phyloP scores from a whole-genome alignment of 805 yeast species.

The Candida xyloterini region DNA sequence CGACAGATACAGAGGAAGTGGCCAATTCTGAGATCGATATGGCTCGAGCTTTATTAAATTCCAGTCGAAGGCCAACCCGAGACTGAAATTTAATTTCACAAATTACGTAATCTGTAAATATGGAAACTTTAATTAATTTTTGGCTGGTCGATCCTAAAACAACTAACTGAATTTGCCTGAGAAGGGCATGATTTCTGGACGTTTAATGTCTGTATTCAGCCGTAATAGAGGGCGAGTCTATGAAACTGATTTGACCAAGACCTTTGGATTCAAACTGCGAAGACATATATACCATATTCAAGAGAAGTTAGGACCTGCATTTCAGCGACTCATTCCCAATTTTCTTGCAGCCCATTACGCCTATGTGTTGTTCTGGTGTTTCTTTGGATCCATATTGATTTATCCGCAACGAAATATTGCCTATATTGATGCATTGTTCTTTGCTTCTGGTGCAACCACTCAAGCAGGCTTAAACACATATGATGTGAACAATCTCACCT shows the following conservation, averaged over 20 bases:
- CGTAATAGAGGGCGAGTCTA: constrained; percentile 7
- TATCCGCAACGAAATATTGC: constrained; percentile 65
- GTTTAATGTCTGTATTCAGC: neutral
- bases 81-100: neutral
- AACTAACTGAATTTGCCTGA: neutral
- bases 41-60: constrained; percentile 13
- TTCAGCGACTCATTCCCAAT: constrained; percentile 45
- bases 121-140: too few relatives aligned
- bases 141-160: neutral
- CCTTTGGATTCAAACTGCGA: constrained; percentile 34
- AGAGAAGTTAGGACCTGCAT: constrained; percentile 39
- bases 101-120: neutral
- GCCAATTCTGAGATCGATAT: constrained; percentile 12
- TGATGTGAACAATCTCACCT: constrained; percentile 55
- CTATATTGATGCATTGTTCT: constrained; percentile 79
- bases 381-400: constrained; percentile 70
- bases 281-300: constrained; percentile 36
- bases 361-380: constrained; percentile 57
- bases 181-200: neutral
- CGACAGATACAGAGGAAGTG: constrained; percentile 1
- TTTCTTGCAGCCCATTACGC: constrained; percentile 68
- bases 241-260: constrained; percentile 17
- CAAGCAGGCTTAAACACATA: constrained; percentile 91
- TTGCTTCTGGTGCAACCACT: constrained; percentile 74
- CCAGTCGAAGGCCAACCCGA: constrained; percentile 2